Evolutionary conservation across 2,329 filamentous ascomycete species (phyloP).

Genomic region (Ceratocystis lukuohia): DNA sequence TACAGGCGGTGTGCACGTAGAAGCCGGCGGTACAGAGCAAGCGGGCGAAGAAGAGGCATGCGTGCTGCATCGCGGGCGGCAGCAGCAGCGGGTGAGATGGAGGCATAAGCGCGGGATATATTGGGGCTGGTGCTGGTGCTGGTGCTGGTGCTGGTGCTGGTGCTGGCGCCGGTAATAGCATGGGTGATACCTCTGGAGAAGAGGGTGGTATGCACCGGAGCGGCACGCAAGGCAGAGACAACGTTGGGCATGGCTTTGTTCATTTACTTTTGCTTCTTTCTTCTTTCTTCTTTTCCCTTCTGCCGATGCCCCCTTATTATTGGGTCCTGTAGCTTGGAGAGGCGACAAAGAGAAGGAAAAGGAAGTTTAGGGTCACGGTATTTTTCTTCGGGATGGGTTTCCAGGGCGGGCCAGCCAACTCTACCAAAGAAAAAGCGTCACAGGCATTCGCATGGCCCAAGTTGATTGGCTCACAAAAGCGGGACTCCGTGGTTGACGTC

Average conservation of each 20-base stretch:
- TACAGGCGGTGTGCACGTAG: constrained; percentile 74
- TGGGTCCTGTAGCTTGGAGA: neutral
- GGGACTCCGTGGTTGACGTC: neutral
- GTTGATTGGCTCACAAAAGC: neutral
- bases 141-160: too few relatives aligned
- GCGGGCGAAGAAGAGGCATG: constrained; percentile 68
- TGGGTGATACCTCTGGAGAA: too few relatives aligned
- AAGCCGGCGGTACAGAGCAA: constrained; percentile 78
- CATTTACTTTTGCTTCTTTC: neutral
- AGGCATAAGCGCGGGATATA: neutral
- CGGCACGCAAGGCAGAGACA: neutral
- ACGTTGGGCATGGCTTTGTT: neutral
- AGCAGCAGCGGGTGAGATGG: neutral
- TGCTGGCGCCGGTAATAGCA: neutral
- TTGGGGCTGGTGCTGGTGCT: neutral
- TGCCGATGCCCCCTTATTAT: neutral
- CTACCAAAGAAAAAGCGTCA: neutral
- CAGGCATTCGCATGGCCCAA: neutral
- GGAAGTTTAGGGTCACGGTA: too few relatives aligned
- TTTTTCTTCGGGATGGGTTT: neutral
- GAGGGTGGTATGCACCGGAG: neutral
- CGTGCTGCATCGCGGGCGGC: constrained; percentile 28
- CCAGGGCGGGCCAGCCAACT: neutral
- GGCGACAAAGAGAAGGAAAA: neutral
- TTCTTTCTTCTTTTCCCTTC: neutral